These are phyloP conservation scores for Fusarium sterilihyphosum DNA, from an alignment of 2,329 filamentous ascomycete species.

Conservation along the genomic window DNA sequence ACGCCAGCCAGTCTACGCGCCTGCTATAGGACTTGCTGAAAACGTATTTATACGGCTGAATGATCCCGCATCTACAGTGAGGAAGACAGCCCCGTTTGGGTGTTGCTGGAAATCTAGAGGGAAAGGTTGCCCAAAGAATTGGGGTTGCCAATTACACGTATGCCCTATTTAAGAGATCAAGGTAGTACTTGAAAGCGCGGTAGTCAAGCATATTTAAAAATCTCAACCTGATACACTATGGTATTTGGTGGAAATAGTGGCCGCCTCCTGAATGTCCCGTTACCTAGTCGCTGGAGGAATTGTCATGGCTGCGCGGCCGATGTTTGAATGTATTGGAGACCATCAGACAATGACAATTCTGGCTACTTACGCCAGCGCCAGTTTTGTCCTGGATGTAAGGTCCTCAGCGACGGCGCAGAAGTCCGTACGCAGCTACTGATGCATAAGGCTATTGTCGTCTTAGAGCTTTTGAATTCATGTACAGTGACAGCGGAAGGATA, in stretches of 20 bases:
- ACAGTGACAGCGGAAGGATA: background rate
- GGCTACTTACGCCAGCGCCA: slow-evolving; percentile 46
- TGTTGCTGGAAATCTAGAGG: background rate
- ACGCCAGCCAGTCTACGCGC: background rate
- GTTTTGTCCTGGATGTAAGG: slow-evolving; percentile 50
- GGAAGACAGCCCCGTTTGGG: background rate
- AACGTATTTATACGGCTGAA: background rate
- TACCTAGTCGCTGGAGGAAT: slow-evolving; percentile 52
- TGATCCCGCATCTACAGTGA: background rate
- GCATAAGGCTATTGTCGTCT: background rate
- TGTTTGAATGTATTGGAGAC: slow-evolving; percentile 52
- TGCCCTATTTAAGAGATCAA: background rate
- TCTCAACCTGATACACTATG: background rate
- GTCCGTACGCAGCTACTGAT: background rate
- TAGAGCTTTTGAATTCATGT: background rate
- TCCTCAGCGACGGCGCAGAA: background rate
- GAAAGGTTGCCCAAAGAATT: background rate
- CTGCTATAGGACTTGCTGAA: background rate
- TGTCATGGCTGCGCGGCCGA: slow-evolving; percentile 51
- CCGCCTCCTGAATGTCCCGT: slow-evolving; percentile 20
- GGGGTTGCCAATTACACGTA: background rate
- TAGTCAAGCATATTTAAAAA: too few species aligned
- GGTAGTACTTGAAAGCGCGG: background rate
- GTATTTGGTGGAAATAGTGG: background rate
- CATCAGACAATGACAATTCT: slow-evolving; percentile 55